Evolutionary conservation across 192 early-diverging fungal genomes (phyloP).

Genomic region (Haplosporangium gracile): DNA sequence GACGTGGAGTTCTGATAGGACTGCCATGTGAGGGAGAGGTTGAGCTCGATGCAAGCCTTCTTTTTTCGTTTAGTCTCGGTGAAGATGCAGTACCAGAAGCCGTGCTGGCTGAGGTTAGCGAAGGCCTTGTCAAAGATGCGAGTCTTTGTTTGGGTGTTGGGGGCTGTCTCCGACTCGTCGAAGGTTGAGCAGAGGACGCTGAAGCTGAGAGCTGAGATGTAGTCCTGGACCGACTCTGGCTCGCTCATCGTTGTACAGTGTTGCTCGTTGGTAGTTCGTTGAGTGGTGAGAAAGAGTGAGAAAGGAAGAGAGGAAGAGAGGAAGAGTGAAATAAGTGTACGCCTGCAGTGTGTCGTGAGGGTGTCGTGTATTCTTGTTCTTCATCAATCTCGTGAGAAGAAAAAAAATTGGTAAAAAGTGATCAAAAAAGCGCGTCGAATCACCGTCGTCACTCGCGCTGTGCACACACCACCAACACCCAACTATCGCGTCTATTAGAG

Average conservation of each 20-base stretch:
- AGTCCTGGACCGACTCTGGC: slow-evolving; percentile 9
- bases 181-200: slow-evolving; percentile 24
- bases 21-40: slow-evolving; percentile 25
- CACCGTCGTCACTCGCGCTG: too few species aligned
- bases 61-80: slow-evolving; percentile 25
- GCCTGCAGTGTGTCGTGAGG: not conserved
- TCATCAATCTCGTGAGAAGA: too few species aligned
- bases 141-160: not conserved
- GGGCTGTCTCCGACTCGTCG: not conserved
- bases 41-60: slow-evolving; percentile 11
- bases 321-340: not conserved
- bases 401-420: too few species aligned
- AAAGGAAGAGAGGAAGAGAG: not conserved
- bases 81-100: slow-evolving; percentile 34
- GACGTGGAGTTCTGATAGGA: not conserved
- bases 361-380: too few species aligned
- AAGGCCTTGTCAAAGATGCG: slow-evolving; percentile 17
- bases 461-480: too few species aligned
- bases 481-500: too few species aligned
- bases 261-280: not conserved
- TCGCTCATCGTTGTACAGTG: not conserved
- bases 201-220: slow-evolving; percentile 26
- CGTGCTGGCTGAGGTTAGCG: slow-evolving; percentile 13
- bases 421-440: too few species aligned
- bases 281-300: not conserved